Evolutionary conservation across 192 early-diverging fungal species (phyloP), one percentile per base, ranked within the genome.

Genomic region (Backusella westeae): DNA sequence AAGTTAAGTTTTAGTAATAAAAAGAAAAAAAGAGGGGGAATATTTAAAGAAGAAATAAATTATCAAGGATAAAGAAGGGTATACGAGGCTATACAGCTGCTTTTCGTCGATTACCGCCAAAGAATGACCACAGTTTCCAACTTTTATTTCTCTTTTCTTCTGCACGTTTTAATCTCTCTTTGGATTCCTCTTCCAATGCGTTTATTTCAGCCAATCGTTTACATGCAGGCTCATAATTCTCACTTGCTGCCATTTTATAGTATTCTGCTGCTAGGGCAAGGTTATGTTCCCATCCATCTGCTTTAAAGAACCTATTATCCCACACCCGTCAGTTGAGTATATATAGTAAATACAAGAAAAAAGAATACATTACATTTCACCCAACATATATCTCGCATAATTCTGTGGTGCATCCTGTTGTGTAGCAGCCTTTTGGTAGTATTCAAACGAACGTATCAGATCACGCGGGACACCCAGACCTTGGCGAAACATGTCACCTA

Each of bases 371-470:
- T 76, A 81, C 80, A 81, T 77, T 71, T 81, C 80, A 19, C 74
- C 80, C 34, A 81, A 32, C 68, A 74, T 76, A 38, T 72, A 81
- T 38, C 70, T 76, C 7, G 80, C 80, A 77, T 81, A 81, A 44
- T 76, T 77, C 21, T 81, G 80, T 41, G 80, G 80, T 39, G 80
- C 68, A 68, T 81, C 76, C 39, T 74, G 75, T 29, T 81, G 80
- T 73, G 68, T 81, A n/a, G 80, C 80, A 6, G 80, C 80, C 23
- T 76, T 81, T 69, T 81, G 75, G 56, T 81, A 81, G 63, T 77
- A 81, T 36, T 77, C 70, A 67, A 76, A 81, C 9, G 80, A 73
- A 8, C 67, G 63, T 35, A 74, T 34, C 34, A 35, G 49, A 70
- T 81, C 75, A 41, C 77, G 72, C 9, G 70, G 75, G 4, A 81